Conservation (phyloP, 805 yeast species). For the Zygosaccharomyces rouxii region DNA sequence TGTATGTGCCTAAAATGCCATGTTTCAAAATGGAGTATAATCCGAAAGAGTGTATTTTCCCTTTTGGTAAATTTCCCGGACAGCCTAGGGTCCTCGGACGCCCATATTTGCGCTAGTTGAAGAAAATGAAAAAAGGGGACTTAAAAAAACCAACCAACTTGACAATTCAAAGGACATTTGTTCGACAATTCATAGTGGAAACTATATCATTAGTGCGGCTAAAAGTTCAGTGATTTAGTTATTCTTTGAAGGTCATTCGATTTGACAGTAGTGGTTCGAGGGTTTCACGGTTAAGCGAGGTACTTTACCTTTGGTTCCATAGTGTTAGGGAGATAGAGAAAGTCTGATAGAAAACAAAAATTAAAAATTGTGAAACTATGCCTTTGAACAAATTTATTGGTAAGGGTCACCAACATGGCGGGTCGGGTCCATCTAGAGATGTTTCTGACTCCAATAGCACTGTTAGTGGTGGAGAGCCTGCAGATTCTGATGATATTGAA, state of each 20-base stretch:
- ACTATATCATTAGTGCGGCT: no score
- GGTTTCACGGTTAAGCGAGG: background rate
- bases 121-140: background rate
- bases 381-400: conserved; percentile 5
- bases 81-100: background rate
- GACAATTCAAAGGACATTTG: background rate
- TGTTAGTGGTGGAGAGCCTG: conserved; percentile 3
- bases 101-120: background rate
- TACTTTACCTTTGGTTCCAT: background rate
- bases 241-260: no score
- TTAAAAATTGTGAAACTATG: conserved; percentile 1
- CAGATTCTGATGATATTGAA: conserved; percentile 69
- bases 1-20: background rate
- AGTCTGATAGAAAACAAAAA: background rate
- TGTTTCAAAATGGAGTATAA: background rate
- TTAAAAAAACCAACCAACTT: background rate
- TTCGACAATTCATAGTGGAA: background rate
- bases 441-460: conserved; percentile 5
- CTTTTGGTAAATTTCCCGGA: background rate
- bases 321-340: conserved; percentile 3
- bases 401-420: conserved; percentile 4
- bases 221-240: no score
- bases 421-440: conserved; percentile 8
- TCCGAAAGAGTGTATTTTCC: background rate
- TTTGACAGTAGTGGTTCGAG: background rate